Conservation (phyloP, 2,329 filamentous ascomycete genomes). For the Phyllosticta ampelicida region DNA sequence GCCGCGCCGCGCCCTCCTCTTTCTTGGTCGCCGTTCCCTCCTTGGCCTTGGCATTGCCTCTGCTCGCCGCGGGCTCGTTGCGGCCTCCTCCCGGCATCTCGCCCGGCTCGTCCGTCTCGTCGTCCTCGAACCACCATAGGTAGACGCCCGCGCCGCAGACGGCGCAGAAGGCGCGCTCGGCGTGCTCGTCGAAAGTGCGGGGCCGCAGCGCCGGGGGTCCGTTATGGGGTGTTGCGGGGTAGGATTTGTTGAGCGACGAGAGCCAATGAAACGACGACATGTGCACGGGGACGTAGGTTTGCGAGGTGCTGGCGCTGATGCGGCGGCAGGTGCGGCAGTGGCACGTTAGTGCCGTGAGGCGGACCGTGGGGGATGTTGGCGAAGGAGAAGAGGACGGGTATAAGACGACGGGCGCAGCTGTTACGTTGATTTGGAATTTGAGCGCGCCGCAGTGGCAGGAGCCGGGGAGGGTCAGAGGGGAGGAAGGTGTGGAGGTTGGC, state of each 20-base stretch:
- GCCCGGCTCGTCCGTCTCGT: not conserved
- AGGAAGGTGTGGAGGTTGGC: not conserved
- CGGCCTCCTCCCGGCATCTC: not conserved
- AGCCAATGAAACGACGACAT: not conserved
- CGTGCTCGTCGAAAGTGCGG: not conserved
- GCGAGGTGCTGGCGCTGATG: not conserved
- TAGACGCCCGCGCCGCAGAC: not conserved
- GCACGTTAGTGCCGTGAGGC: not conserved
- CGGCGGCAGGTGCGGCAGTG: constrained; percentile 4
- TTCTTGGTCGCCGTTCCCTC: too few species aligned
- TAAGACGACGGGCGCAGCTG: not conserved
- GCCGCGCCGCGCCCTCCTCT: not conserved
- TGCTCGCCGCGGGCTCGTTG: not conserved
- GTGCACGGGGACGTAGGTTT: not conserved
- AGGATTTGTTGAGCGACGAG: not conserved
- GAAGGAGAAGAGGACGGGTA: not conserved
- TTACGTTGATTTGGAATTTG: not conserved
- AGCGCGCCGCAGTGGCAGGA: constrained; percentile 4
- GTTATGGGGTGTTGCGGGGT: not conserved
- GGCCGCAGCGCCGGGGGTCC: not conserved
- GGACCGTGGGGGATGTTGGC: not conserved
- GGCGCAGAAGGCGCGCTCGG: constrained; percentile 1
- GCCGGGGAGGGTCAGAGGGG: not conserved
- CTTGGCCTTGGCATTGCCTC: not conserved
- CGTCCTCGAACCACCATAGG: not conserved